Percentiles rank a stretch among this genome's conserved stretches.
Evolutionary conservation across 345 rosid genomes (phyloP).

Genomic region (Lagerstroemia speciosa): DNA sequence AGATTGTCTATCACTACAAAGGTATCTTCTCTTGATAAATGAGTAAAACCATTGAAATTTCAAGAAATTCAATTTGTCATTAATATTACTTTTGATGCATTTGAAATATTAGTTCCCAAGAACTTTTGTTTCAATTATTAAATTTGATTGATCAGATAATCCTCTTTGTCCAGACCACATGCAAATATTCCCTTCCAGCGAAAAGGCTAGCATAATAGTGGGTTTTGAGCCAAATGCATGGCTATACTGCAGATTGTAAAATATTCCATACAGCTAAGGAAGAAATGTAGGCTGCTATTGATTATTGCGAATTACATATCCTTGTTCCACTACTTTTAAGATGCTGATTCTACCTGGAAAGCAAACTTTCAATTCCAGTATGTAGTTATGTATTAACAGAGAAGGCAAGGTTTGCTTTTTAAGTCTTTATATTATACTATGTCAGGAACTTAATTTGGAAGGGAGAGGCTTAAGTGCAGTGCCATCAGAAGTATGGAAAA

Average conservation of each 20-base stretch:
- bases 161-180: background rate
- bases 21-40: conserved; percentile 27
- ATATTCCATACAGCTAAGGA: background rate
- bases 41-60: background rate
- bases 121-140: background rate
- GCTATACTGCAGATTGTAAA: background rate
- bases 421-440: background rate
- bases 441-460: conserved; percentile 72
- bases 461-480: conserved; percentile 58
- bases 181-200: background rate
- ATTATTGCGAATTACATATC: background rate
- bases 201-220: background rate
- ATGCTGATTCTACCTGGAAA: background rate
- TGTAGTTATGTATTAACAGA: background rate
- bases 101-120: background rate
- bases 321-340: background rate
- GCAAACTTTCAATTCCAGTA: background rate
- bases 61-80: background rate
- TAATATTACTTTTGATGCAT: background rate
- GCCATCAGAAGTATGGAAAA: conserved; percentile 83
- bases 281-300: background rate
- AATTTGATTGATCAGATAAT: background rate
- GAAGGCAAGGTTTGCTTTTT: background rate
- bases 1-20: conserved; percentile 71
- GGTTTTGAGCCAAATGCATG: background rate